Evolutionary conservation across 176 grass and related monocot species (phyloP).

Genomic region (Calamus simplicifolius): DNA sequence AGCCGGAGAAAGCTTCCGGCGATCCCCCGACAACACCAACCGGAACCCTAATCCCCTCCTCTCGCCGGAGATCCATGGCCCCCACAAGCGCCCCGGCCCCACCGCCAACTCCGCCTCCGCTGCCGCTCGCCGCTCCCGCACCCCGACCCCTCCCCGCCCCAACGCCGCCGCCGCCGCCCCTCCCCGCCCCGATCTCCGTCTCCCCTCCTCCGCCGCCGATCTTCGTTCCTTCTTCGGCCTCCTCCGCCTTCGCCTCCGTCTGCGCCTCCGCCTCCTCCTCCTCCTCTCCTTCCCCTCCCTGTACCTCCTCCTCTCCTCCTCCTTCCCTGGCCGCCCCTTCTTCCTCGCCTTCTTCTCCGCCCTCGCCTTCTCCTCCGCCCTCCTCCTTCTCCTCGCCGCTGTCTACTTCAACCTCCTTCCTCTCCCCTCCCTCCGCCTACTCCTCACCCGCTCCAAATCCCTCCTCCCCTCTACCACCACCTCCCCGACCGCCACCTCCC

Average conservation of each 20-base stretch:
- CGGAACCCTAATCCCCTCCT: too few relatives aligned
- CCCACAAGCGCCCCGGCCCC: too few relatives aligned
- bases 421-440: not conserved
- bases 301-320: constrained; percentile 7
- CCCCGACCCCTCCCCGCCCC: not conserved
- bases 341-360: constrained; percentile 7
- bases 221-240: not conserved
- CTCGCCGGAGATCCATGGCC: too few relatives aligned
- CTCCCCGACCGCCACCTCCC: not conserved
- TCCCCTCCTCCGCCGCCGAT: too few relatives aligned
- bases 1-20: too few relatives aligned
- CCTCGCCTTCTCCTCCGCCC: not conserved
- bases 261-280: not conserved
- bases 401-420: not conserved
- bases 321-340: not conserved
- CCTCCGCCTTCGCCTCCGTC: not conserved
- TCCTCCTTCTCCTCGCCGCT: not conserved
- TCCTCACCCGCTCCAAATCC: not conserved
- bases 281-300: constrained; percentile 1
- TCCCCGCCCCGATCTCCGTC: not conserved
- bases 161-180: not conserved
- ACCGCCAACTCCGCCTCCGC: too few relatives aligned
- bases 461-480: not conserved
- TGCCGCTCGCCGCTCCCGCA: not conserved
- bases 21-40: too few relatives aligned